Conservation (phyloP, 306 rosid genomes). For the Fragaria nilgerrensis region DNA sequence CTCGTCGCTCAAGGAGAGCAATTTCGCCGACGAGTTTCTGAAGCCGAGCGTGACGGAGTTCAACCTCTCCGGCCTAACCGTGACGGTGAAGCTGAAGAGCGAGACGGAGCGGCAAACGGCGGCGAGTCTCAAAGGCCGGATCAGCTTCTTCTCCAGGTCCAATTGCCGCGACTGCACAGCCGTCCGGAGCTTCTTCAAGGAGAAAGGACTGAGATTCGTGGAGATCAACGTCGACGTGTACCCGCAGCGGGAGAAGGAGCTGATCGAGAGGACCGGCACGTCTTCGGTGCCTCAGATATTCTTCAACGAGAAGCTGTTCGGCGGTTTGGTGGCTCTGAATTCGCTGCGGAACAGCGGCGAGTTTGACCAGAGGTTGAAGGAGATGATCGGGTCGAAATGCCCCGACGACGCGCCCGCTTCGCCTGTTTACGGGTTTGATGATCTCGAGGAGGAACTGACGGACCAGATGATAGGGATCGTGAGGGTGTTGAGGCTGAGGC, state of each 20-base stretch:
- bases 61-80: constrained; percentile 62
- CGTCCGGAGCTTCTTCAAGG: constrained; percentile 62
- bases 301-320: constrained; percentile 87
- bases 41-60: constrained; percentile 51
- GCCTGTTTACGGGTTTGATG: constrained; percentile 72
- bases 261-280: constrained; percentile 56
- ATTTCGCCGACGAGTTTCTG: constrained; percentile 10
- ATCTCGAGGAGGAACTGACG: constrained; percentile 31
- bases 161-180: constrained; percentile 86
- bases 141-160: constrained; percentile 86
- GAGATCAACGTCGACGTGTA: constrained; percentile 94
- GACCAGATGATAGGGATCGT: constrained; percentile 59
- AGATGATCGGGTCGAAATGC: constrained; percentile 40
- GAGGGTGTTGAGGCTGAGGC: constrained; percentile 49
- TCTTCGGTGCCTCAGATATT: constrained; percentile 75
- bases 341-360: constrained; percentile 80
- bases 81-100: constrained; percentile 47
- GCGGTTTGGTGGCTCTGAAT: constrained; percentile 83
- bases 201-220: constrained; percentile 53
- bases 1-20: constrained; percentile 45
- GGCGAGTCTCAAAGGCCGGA: constrained; percentile 49
- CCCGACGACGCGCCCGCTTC: constrained; percentile 63
- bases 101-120: constrained; percentile 13
- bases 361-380: constrained; percentile 61
- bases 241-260: constrained; percentile 61